Percentiles rank a stretch among this genome's conserved stretches.
These are phyloP conservation scores for Euptelea pleiosperma DNA, from an alignment of 164 flowering plant species.

Conservation along the genomic window DNA sequence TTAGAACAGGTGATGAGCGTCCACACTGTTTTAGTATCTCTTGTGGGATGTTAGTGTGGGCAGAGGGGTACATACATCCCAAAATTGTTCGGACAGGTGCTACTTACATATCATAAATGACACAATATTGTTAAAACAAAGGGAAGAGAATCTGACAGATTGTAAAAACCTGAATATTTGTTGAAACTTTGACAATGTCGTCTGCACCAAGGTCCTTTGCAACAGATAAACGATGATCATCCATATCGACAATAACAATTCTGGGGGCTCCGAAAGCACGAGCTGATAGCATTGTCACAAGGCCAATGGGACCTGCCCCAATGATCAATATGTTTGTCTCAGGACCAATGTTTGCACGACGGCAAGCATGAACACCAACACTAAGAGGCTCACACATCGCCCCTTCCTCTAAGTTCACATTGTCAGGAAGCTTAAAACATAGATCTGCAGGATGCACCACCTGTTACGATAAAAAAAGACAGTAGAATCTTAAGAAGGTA, in stretches of 20 bases:
- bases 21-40: no score
- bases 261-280: conserved; percentile 87
- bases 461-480: conserved; percentile 30
- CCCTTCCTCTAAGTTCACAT: conserved; percentile 96
- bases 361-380: conserved; percentile 94
- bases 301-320: conserved; percentile 98
- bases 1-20: no score
- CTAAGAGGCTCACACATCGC: conserved; percentile 99
- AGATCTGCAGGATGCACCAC: conserved; percentile 88
- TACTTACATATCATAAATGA: not conserved
- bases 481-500: no score
- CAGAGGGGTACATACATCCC: no score
- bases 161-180: conserved; percentile 48
- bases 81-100: no score
- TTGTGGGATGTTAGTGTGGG: no score
- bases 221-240: conserved; percentile 70
- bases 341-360: conserved; percentile 75
- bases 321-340: conserved; percentile 75
- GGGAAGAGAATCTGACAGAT: not conserved
- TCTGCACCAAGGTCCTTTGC: conserved; percentile 87
- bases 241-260: conserved; percentile 78
- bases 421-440: conserved; percentile 88
- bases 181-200: conserved; percentile 65
- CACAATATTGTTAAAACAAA: not conserved
- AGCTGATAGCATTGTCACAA: conserved; percentile 78